phyloP scores from a whole-genome alignment of 2,329 filamentous ascomycete species.

The Sclerotinia borealis region DNA sequence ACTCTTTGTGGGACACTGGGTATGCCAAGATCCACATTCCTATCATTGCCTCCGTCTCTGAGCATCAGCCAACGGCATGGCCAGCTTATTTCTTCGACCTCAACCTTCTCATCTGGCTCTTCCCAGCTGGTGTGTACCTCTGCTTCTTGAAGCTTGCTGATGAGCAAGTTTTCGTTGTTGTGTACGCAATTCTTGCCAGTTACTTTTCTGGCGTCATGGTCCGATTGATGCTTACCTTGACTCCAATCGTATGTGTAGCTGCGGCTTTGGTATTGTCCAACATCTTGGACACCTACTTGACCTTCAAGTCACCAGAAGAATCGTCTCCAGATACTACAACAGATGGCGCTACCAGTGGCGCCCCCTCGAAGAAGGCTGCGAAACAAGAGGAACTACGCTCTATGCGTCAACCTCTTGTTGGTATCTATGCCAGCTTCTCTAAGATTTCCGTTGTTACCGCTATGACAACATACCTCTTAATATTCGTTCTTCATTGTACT shows the following conservation, averaged over 20 bases:
- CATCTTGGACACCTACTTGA: constrained; percentile 81
- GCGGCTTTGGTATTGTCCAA: constrained; percentile 83
- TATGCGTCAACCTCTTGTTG: constrained; percentile 66
- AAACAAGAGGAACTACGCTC: constrained; percentile 59
- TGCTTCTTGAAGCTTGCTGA: constrained; percentile 92
- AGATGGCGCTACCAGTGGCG: constrained; percentile 33
- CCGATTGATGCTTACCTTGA: constrained; percentile 94
- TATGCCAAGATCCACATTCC: constrained; percentile 99
- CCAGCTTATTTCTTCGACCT: constrained; percentile 99
- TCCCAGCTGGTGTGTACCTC: constrained; percentile 96
- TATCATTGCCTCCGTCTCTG: constrained; percentile 98
- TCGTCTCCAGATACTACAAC: constrained; percentile 39
- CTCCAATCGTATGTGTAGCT: constrained; percentile 90
- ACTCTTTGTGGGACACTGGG: constrained; percentile 97
- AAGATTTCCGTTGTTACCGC: constrained; percentile 71
- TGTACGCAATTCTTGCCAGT: constrained; percentile 92
- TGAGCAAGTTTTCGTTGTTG: constrained; percentile 96
- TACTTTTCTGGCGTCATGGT: constrained; percentile 99
- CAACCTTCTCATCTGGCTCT: constrained; percentile 97
- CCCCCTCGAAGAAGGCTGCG: constrained; percentile 43
- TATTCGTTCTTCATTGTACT: constrained; percentile 96
- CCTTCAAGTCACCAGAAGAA: constrained; percentile 54
- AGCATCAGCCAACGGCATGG: constrained; percentile 98
- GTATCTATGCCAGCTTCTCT: constrained; percentile 75
- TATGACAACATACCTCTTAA: constrained; percentile 72